Percentiles rank a stretch among this genome's conserved stretches.
phyloP scores from a whole-genome alignment of 306 rosid genomes.

The Vicia faba region DNA sequence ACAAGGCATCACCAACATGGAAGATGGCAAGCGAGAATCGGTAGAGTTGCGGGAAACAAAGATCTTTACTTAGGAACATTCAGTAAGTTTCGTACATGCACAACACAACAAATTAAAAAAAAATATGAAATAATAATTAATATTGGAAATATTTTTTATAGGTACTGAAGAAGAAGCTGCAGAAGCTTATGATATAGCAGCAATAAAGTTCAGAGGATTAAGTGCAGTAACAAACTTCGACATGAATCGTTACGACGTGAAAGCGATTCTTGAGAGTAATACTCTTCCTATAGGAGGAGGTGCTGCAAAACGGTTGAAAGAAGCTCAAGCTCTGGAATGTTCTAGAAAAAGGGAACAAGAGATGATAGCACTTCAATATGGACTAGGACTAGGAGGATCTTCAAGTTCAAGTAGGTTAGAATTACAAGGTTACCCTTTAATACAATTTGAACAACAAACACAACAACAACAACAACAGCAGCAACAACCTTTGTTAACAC shows the following conservation, averaged over 20 bases:
- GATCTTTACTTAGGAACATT: constrained; percentile 98
- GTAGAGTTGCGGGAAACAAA: constrained; percentile 98
- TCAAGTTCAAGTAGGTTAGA: constrained; percentile 50
- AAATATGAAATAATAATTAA: not conserved
- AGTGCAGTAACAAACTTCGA: constrained; percentile 95
- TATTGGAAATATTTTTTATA: constrained; percentile 4
- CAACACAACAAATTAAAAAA: not conserved
- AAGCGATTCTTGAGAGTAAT: constrained; percentile 84
- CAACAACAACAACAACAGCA: constrained; percentile 53
- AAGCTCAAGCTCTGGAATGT: constrained; percentile 90
- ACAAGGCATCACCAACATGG: constrained; percentile 99
- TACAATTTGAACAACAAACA: constrained; percentile 56
- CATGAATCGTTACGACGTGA: constrained; percentile 94
- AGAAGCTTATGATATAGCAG: constrained; percentile 97
- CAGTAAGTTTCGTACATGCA: constrained; percentile 52
- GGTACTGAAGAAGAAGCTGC: constrained; percentile 99
- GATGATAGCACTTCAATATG: constrained; percentile 74
- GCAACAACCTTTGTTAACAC: constrained; percentile 46
- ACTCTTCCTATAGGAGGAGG: constrained; percentile 96
- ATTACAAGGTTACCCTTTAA: constrained; percentile 57
- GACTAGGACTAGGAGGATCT: constrained; percentile 2
- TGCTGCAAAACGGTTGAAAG: constrained; percentile 85
- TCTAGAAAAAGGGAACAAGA: constrained; percentile 75
- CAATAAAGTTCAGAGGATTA: constrained; percentile 89
- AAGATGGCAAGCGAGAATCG: constrained; percentile 99